Evolutionary conservation across 441 rosid species (phyloP).

Genomic region (Populus hybrid): DNA sequence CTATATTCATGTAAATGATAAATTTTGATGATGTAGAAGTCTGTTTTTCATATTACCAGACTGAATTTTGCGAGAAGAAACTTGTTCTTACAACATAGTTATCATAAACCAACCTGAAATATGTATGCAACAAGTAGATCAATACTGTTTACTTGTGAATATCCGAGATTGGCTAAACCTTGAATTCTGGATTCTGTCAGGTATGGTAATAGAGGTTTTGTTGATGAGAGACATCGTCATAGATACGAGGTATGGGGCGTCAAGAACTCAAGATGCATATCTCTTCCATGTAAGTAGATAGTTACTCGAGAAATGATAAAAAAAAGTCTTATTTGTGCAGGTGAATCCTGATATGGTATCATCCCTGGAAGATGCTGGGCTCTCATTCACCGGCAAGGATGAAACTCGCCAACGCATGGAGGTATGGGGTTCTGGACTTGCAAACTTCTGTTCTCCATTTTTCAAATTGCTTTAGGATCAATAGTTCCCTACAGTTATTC

Average conservation of each 20-base stretch:
- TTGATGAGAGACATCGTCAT: constrained; percentile 92
- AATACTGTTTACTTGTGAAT: neutral
- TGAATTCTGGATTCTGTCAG: constrained; percentile 31
- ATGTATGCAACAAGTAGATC: neutral
- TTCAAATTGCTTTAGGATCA: neutral
- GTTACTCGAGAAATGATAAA: neutral
- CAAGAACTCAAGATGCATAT: neutral
- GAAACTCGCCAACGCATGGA: constrained; percentile 90
- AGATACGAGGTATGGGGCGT: constrained; percentile 72
- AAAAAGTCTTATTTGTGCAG: constrained; percentile 33
- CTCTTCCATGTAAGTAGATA: neutral
- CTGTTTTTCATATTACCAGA: neutral
- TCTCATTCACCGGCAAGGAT: constrained; percentile 82
- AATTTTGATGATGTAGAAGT: neutral
- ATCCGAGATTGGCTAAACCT: constrained; percentile 5
- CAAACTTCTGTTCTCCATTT: neutral
- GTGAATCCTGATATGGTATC: constrained; percentile 84
- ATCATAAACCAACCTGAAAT: neutral
- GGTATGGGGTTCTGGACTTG: constrained; percentile 31
- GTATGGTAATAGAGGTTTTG: constrained; percentile 59
- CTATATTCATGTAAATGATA: neutral
- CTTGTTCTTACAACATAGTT: too few species aligned
- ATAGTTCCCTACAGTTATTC: neutral
- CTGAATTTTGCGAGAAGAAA: too few species aligned
- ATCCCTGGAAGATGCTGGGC: constrained; percentile 71